Percentiles rank a stretch among this genome's conserved stretches.
Conservation (phyloP, 768 basidiomycete genomes). For the Hemileccinum rubropunctum region DNA sequence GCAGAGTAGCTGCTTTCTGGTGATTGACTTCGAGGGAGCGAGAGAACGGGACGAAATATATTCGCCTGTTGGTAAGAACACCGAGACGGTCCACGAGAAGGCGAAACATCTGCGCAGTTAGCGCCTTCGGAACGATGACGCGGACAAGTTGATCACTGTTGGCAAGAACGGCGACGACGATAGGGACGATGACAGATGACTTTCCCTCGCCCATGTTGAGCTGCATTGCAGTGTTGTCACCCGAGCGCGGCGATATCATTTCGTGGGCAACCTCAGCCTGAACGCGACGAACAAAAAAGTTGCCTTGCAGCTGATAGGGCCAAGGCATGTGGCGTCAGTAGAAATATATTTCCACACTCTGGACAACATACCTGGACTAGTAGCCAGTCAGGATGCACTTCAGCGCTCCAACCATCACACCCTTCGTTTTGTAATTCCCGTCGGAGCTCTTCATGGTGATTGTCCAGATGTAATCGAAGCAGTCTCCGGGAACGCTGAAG, state of each 20-base stretch:
- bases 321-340: not conserved
- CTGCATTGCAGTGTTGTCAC: slow-evolving; percentile 41
- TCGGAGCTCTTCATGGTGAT: not conserved
- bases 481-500: slow-evolving; percentile 22
- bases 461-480: not conserved
- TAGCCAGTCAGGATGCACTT: not conserved
- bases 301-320: slow-evolving; percentile 39
- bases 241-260: slow-evolving; percentile 43
- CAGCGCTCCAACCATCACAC: not conserved
- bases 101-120: slow-evolving; percentile 45
- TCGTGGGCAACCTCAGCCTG: slow-evolving; percentile 42
- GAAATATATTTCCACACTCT: too few species aligned
- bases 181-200: slow-evolving; percentile 46
- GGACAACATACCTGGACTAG: not conserved
- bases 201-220: slow-evolving; percentile 63
- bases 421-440: not conserved
- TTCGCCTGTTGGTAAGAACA: slow-evolving; percentile 42
- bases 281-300: slow-evolving; percentile 41
- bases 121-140: slow-evolving; percentile 46
- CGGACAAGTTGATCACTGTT: slow-evolving; percentile 43
- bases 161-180: slow-evolving; percentile 39
- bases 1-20: slow-evolving; percentile 18
- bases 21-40: slow-evolving; percentile 28
- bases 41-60: slow-evolving; percentile 49
- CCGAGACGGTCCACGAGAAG: slow-evolving; percentile 39